Conservation (phyloP, 139 green algal genomes). For the Chlamydomonas incerta region DNA sequence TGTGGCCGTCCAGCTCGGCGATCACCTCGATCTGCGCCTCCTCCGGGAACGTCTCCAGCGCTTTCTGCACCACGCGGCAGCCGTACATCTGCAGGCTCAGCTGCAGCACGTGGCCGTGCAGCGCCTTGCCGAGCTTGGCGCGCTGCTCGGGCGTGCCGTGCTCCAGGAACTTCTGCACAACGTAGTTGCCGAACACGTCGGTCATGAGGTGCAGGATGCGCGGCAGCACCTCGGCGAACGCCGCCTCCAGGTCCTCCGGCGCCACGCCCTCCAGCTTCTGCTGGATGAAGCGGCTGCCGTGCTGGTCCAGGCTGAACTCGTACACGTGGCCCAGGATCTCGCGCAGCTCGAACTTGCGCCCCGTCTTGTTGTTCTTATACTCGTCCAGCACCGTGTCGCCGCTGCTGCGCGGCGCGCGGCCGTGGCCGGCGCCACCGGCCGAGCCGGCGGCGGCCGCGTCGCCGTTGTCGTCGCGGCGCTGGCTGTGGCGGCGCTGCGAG, state of each 20-base stretch:
- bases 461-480: constrained; percentile 10
- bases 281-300: constrained; percentile 94
- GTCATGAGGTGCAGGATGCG: constrained; percentile 81
- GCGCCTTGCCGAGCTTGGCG: constrained; percentile 36
- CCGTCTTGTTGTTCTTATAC: constrained; percentile 80
- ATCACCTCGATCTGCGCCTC: constrained; percentile 47
- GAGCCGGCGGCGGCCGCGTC: constrained; percentile 14
- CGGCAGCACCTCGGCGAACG: constrained; percentile 78
- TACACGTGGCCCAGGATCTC: constrained; percentile 82
- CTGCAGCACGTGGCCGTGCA: constrained; percentile 59
- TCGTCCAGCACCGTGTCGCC: constrained; percentile 79
- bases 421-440: constrained; percentile 3
- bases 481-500: constrained; percentile 20
- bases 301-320: constrained; percentile 90
- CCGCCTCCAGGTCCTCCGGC: constrained; percentile 65
- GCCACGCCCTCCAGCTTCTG: constrained; percentile 81
- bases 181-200: constrained; percentile 94
- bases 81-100: constrained; percentile 89
- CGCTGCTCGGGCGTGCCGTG: constrained; percentile 47
- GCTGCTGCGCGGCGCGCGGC: constrained; percentile 36
- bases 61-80: constrained; percentile 95
- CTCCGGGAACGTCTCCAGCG: constrained; percentile 73
- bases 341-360: constrained; percentile 57
- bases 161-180: constrained; percentile 75
- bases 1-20: constrained; percentile 68